Base-by-base conservation (phyloP, 352 stramenopile genomes). In the Phytophthora pseudosyringae region DNA sequence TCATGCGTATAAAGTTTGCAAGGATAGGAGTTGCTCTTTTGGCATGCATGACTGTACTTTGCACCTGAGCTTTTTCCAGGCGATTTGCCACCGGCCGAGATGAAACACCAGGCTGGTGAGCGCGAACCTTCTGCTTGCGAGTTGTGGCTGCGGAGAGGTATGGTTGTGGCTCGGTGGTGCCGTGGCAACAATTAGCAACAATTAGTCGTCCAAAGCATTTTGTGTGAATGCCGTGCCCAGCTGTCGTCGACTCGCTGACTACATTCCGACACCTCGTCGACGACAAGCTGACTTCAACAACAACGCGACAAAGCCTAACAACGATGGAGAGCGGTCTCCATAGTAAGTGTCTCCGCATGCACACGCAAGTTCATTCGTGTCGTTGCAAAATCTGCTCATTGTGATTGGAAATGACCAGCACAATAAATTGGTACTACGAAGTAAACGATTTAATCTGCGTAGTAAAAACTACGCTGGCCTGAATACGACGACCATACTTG, bases 71-170 rank as follows among this genome's bases (percentile, higher is more conserved):
- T 11, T 45, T 56, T 56, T 21, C 57, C 15, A 21, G 7, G 43
- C 50, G 55, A 63, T 63, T 56, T 63, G 55, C 53, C 51, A 39
- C 21, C 21, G 21, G 21, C 35, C 33, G 57, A 38, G 59, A 61
- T 61, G 49, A 61, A 55, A 47, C 54, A 55, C 38, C 36, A 41
- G 48, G 59, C 59, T 61, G 59, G 59, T 36, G 31, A 66, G 36
- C 41, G 6, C 47, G 29, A 59, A 59, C 39, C 49, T 66, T 53
- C 58, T 61, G 59, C n/a, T 60, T 43, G 29, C 40, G 18, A 51
- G 5, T 50, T 49, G 55, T 55, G 25, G 55, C 33, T 21, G 54
- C 5, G 33, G 54, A 54, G 31, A 54, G 28, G 49, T 15, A 35
- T 29, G 39, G 16, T 32, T 32, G 11, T 38, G 51, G 48, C 15